phyloP scores from a whole-genome alignment of 306 rosid species.

The Senna siamea region DNA sequence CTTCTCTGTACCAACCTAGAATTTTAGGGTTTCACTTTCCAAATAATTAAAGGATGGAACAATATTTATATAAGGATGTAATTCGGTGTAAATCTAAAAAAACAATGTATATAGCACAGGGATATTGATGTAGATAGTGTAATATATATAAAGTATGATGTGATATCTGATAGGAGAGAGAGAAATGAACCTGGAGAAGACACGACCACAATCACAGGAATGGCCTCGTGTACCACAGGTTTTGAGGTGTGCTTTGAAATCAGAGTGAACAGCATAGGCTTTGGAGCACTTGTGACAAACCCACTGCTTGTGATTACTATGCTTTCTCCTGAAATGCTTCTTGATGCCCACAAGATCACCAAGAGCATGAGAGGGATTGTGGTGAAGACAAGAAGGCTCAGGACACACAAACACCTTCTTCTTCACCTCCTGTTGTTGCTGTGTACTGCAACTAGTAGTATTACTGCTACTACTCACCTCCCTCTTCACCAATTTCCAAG shows the following conservation, averaged over 20 bases:
- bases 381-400: conserved; percentile 83
- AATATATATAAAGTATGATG: too few relatives aligned
- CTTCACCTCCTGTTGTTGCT: conserved; percentile 47
- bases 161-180: neutral
- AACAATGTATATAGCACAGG: too few relatives aligned
- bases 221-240: conserved; percentile 99
- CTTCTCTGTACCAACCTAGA: conserved; percentile 28
- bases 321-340: conserved; percentile 89
- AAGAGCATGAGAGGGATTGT: conserved; percentile 86
- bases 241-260: conserved; percentile 96
- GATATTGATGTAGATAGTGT: too few relatives aligned
- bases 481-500: conserved; percentile 84
- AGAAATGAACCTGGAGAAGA: conserved; percentile 78
- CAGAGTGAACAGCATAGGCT: conserved; percentile 95
- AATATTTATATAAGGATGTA: too few relatives aligned
- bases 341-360: conserved; percentile 97
- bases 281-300: conserved; percentile 88
- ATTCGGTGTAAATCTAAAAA: too few relatives aligned
- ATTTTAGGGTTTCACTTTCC: conserved; percentile 51
- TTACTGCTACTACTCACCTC: conserved; percentile 31
- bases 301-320: conserved; percentile 93
- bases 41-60: neutral
- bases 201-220: conserved; percentile 99
- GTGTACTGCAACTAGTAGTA: too few relatives aligned
- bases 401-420: conserved; percentile 94